These are phyloP conservation scores for Thymus quinquecostatus DNA, from an alignment of 257 asterid genomes.

Conservation along the genomic window DNA sequence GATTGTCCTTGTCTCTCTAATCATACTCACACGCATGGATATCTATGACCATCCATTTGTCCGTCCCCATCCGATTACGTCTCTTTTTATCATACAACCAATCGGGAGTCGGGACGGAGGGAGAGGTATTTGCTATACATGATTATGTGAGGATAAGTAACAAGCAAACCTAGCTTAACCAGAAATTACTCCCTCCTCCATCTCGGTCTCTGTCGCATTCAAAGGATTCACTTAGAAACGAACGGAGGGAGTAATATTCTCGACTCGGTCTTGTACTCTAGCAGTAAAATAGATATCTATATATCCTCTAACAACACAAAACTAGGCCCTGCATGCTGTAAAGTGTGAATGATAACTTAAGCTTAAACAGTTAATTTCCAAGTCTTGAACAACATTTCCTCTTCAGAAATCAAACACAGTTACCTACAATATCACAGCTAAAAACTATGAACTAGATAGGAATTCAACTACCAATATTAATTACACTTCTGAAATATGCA, in stretches of 20 bases:
- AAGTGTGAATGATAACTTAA: too few species aligned
- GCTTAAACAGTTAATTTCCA: slow-evolving; percentile 20
- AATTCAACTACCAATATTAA: slow-evolving; percentile 19
- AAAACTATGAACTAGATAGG: background rate
- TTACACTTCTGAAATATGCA: background rate
- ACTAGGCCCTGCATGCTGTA: background rate
- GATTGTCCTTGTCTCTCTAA: slow-evolving; percentile 54
- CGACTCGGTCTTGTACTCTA: background rate
- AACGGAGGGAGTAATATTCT: too few species aligned
- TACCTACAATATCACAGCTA: background rate
- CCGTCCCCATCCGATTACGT: too few species aligned
- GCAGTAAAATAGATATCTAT: slow-evolving; percentile 16
- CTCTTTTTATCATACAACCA: too few species aligned
- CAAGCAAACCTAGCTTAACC: too few species aligned
- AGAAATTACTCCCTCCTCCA: too few species aligned
- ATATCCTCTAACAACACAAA: background rate
- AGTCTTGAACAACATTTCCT: slow-evolving; percentile 10
- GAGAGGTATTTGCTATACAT: too few species aligned
- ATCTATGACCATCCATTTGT: too few species aligned
- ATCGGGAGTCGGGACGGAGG: too few species aligned
- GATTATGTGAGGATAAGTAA: too few species aligned
- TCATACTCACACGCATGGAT: slow-evolving; percentile 41
- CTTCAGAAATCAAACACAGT: background rate
- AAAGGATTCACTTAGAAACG: too few species aligned
- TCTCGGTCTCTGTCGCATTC: too few species aligned